phyloP scores from a whole-genome alignment of 768 basidiomycete genomes.

The Xanthoconium stramineum region DNA sequence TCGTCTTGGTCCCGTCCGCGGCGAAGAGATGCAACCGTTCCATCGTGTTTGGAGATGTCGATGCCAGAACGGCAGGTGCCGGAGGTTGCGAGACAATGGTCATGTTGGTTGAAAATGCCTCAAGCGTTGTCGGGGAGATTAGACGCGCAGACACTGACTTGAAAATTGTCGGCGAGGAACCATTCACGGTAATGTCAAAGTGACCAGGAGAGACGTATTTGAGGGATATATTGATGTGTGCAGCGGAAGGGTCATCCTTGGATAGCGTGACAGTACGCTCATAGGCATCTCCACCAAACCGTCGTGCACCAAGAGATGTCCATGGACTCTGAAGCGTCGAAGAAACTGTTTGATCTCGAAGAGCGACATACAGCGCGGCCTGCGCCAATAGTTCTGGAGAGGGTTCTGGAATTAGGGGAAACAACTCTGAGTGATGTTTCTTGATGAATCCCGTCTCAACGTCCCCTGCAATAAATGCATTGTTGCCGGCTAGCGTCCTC shows the following conservation, averaged over 20 bases:
- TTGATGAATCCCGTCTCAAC: constrained; percentile 93
- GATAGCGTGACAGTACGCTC: constrained; percentile 63
- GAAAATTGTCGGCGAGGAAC: constrained; percentile 35
- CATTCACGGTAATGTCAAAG: constrained; percentile 53
- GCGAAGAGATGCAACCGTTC: constrained; percentile 78
- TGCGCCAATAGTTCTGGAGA: constrained; percentile 67
- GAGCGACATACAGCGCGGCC: constrained; percentile 71
- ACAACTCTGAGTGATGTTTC: constrained; percentile 84
- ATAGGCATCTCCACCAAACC: constrained; percentile 74
- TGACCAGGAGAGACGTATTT: constrained; percentile 40
- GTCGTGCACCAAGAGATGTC: constrained; percentile 64
- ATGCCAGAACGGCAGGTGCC: constrained; percentile 49
- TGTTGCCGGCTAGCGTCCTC: constrained; percentile 69
- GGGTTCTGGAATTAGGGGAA: constrained; percentile 61
- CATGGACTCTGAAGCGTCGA: constrained; percentile 52
- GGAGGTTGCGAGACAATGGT: constrained; percentile 75
- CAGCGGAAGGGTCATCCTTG: constrained; percentile 44
- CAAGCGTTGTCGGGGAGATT: constrained; percentile 51
- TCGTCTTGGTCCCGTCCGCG: constrained; percentile 54
- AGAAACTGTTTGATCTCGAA: constrained; percentile 52
- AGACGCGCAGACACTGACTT: constrained; percentile 54
- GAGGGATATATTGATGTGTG: constrained; percentile 39
- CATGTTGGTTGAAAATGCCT: constrained; percentile 47
- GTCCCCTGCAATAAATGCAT: constrained; percentile 71
- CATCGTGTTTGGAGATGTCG: constrained; percentile 52